Conservation (phyloP, 768 basidiomycete genomes). For the Termitomyces sp. region DNA sequence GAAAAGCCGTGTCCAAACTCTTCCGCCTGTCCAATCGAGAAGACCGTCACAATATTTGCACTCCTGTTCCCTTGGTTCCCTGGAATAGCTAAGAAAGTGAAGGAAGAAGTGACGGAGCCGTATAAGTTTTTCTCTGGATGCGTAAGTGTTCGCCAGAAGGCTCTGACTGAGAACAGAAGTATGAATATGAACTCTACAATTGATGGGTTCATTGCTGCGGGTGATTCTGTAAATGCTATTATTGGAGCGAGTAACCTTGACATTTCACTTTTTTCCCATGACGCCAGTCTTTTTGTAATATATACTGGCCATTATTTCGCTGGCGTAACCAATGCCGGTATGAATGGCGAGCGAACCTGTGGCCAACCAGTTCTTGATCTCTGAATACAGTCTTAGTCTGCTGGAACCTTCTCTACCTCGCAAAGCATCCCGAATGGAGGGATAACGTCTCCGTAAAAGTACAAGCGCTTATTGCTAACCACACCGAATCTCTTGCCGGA, state of each 20-base stretch:
- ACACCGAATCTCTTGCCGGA: slow-evolving; percentile 21
- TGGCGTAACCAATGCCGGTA: slow-evolving; percentile 32
- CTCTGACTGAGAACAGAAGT: slow-evolving; percentile 1
- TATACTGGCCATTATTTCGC: slow-evolving; percentile 31
- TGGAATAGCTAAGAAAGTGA: slow-evolving; percentile 11
- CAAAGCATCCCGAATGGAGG: slow-evolving; percentile 32
- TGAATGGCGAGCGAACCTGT: slow-evolving; percentile 24
- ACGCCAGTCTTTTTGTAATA: slow-evolving; percentile 18
- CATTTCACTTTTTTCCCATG: background rate
- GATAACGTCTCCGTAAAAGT: slow-evolving; percentile 26
- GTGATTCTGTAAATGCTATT: slow-evolving; percentile 20
- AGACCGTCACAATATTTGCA: slow-evolving; percentile 8
- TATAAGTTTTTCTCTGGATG: slow-evolving; percentile 12
- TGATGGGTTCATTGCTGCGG: slow-evolving; percentile 20
- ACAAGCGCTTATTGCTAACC: slow-evolving; percentile 25
- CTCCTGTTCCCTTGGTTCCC: slow-evolving; percentile 25
- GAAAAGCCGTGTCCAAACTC: slow-evolving; percentile 17
- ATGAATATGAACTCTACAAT: slow-evolving; percentile 5
- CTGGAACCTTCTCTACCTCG: slow-evolving; percentile 34
- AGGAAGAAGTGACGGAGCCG: slow-evolving; percentile 15
- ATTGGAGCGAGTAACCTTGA: slow-evolving; percentile 18
- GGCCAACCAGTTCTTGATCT: background rate
- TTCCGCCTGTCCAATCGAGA: slow-evolving; percentile 10
- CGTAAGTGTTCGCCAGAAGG: slow-evolving; percentile 14
- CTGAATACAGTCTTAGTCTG: slow-evolving; percentile 22